Evolutionary conservation across 2,329 filamentous ascomycete species (phyloP).

Genomic region (Exophiala spinifera): DNA sequence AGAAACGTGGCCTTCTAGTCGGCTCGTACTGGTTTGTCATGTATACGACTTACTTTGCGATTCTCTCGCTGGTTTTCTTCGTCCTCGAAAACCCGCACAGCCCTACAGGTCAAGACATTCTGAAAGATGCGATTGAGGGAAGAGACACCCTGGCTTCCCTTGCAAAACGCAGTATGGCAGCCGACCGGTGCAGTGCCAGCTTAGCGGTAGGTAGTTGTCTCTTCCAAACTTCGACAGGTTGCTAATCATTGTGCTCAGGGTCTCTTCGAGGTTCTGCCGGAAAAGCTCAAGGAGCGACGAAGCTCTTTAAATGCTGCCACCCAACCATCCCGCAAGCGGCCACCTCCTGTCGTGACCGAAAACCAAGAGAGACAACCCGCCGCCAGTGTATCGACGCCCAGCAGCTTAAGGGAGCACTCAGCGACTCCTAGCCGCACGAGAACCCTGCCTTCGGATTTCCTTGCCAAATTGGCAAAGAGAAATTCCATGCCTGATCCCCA

Average conservation of each 20-base stretch:
- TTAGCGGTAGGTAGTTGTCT: constrained; percentile 60
- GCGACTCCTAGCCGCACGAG: constrained; percentile 18
- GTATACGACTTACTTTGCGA: constrained; percentile 67
- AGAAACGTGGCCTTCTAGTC: constrained; percentile 57
- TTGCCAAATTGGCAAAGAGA: constrained; percentile 24
- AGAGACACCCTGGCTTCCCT: constrained; percentile 77
- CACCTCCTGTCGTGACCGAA: constrained; percentile 32
- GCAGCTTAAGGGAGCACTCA: constrained; percentile 10
- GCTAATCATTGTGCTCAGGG: constrained; percentile 47
- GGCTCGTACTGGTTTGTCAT: constrained; percentile 67
- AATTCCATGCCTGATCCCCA: constrained; percentile 30
- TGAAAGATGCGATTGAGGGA: constrained; percentile 81
- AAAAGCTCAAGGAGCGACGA: constrained; percentile 60
- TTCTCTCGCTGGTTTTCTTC: constrained; percentile 62
- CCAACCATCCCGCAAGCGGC: constrained; percentile 48
- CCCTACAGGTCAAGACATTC: constrained; percentile 65
- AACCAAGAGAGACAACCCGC: constrained; percentile 9
- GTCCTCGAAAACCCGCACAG: constrained; percentile 63
- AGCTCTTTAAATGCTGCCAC: constrained; percentile 41
- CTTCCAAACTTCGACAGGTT: not conserved
- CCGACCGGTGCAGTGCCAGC: constrained; percentile 76
- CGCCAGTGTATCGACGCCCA: constrained; percentile 7
- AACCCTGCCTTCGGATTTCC: constrained; percentile 26
- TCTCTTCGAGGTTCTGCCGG: constrained; percentile 80
- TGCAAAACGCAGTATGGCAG: constrained; percentile 80